Base-by-base conservation (phyloP, 805 yeast species). In the Yamadazyma tumulicola region DNA sequence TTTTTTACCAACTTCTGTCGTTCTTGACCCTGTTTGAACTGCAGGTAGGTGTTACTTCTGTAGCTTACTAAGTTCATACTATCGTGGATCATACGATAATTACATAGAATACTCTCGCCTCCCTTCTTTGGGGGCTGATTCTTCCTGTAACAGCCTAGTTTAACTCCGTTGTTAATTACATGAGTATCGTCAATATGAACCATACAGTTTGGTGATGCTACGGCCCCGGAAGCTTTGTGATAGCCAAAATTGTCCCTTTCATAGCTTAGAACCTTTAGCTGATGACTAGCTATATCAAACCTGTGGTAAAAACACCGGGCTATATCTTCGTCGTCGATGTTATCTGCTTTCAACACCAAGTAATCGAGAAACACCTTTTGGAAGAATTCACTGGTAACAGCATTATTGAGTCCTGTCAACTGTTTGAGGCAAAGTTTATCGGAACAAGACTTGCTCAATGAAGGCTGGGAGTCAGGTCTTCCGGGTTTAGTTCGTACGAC, bases 401-500 rank as follows among this genome's bases (percentile, higher is more conserved):
- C 50, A 45, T 72, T 80, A 26, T 74, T 52, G 2, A 81, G 31
- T 0, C 87, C 82, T 0, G 66, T 62, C 22, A 62, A 57, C 52
- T 86, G 96, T 39, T 71, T 70, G 31, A 81, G 34, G 27, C 85
- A 69, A 17, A 91, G 55, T 49, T 91, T 91, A 54, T 91, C 97
- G 1, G 94, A 78, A 54, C 97, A 91, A 1, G 96, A 85, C 54
- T 88, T 91, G 19, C 94, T 84, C 31, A 73, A 56, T 0, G 95
- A 74, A 4, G 77, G 43, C 2, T 73, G 71, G 2, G 96, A 82
- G 52, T 93, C 97, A 19, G 67, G 54, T 32, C 97, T 57, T 1
- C 98, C 98, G 0, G 97, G 98, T 51, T 93, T 91, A 0, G 97
- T 89, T 42, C 98, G 67, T 1, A 91, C 88, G 6, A 64, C 57